phyloP scores from a whole-genome alignment of 768 basidiomycete species.

The Paxillus involutus region DNA sequence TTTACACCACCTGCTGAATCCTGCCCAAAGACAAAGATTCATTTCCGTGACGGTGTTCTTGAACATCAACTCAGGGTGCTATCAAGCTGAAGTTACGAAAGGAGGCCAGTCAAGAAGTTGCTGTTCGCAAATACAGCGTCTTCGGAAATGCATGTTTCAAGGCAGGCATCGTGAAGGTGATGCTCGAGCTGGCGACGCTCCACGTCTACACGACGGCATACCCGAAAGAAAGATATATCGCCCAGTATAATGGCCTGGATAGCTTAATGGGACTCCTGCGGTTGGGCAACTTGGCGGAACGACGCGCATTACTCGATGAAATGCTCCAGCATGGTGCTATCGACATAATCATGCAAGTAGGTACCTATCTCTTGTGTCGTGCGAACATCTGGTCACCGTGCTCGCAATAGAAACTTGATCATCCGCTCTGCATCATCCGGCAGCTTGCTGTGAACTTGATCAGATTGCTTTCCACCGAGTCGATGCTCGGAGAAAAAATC shows the following conservation, averaged over 20 bases:
- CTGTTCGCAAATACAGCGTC: not conserved
- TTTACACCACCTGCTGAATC: not conserved
- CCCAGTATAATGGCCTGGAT: slow-evolving; percentile 24
- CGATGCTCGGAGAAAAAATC: slow-evolving; percentile 22
- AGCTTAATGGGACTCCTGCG: slow-evolving; percentile 19
- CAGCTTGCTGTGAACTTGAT: slow-evolving; percentile 18
- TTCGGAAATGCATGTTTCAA: slow-evolving; percentile 24
- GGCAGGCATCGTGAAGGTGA: slow-evolving; percentile 27
- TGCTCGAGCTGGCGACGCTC: slow-evolving; percentile 21
- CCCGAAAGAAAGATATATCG: slow-evolving; percentile 10
- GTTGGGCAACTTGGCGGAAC: slow-evolving; percentile 18
- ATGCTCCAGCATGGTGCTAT: slow-evolving; percentile 21
- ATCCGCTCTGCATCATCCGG: slow-evolving; percentile 25
- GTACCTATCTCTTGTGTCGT: not conserved
- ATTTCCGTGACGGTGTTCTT: no score
- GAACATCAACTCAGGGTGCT: slow-evolving; percentile 3
- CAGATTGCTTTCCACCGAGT: slow-evolving; percentile 17
- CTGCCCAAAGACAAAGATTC: not conserved
- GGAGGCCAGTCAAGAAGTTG: not conserved
- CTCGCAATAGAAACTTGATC: slow-evolving; percentile 18
- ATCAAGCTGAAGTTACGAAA: slow-evolving; percentile 11
- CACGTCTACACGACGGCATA: slow-evolving; percentile 10
- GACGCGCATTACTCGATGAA: slow-evolving; percentile 22
- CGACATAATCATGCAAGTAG: slow-evolving; percentile 23
- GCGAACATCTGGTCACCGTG: no score